phyloP scores from a whole-genome alignment of 805 yeast genomes.

The Yamadazyma sp. region DNA sequence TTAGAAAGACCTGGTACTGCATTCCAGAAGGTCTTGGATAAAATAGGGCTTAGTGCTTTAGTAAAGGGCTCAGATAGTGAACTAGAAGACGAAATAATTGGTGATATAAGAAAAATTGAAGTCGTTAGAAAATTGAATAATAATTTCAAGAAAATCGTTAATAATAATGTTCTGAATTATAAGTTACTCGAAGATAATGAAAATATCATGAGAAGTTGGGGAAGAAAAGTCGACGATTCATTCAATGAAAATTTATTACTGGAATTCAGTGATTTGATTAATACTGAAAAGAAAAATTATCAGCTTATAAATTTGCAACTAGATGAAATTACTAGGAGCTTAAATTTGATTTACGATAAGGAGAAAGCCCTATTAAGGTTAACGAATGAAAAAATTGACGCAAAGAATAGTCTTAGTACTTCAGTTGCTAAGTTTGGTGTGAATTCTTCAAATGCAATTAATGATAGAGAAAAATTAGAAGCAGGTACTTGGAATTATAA shows the following conservation, averaged over 20 bases:
- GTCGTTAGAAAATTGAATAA: background rate
- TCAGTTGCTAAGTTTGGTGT: slow-evolving; percentile 7
- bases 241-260: slow-evolving; percentile 4
- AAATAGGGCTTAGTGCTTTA: background rate
- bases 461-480: slow-evolving; percentile 44
- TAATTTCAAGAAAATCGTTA: slow-evolving; percentile 1
- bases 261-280: slow-evolving; percentile 6
- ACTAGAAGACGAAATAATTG: background rate
- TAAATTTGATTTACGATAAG: slow-evolving; percentile 9
- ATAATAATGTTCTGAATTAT: background rate
- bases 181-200: slow-evolving; percentile 2
- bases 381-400: background rate
- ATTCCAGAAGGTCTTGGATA: slow-evolving; percentile 9
- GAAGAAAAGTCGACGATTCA: slow-evolving; percentile 5
- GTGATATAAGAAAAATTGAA: background rate
- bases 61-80: background rate
- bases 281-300: slow-evolving; percentile 1
- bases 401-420: background rate
- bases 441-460: slow-evolving; percentile 8
- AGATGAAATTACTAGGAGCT: slow-evolving; percentile 9
- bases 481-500: slow-evolving; percentile 49
- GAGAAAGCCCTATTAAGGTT: slow-evolving; percentile 6
- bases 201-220: slow-evolving; percentile 7
- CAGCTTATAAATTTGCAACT: background rate
- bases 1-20: slow-evolving; percentile 9